Evolutionary conservation across 1,139 yeast species (phyloP).

Genomic region (Petasospora rhodanensis): DNA sequence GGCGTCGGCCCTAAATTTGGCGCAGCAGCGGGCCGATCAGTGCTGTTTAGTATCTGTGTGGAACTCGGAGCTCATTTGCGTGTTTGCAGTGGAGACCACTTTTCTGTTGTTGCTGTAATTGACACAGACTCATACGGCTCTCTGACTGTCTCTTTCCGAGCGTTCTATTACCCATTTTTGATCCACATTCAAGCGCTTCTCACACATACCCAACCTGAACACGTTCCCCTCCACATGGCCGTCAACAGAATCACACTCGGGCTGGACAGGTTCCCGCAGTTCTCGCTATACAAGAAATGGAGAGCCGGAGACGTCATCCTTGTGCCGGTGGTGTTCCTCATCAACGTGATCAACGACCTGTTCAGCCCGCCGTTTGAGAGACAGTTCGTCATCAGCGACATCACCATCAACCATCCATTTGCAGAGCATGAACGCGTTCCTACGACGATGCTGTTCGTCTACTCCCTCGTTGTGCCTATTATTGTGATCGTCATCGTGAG

Average conservation of each 20-base stretch:
- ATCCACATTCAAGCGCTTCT: no score
- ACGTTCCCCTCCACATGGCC: no score
- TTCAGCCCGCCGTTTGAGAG: slow-evolving; percentile 59
- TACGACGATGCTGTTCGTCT: slow-evolving; percentile 33
- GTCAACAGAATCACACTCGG: slow-evolving; percentile 53
- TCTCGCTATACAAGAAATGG: slow-evolving; percentile 45
- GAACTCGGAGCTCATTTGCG: no score
- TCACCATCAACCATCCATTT: slow-evolving; percentile 66
- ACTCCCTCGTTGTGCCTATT: slow-evolving; percentile 40
- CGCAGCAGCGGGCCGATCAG: no score
- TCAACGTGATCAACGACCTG: slow-evolving; percentile 41
- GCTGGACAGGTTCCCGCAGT: slow-evolving; percentile 32
- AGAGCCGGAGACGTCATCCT: slow-evolving; percentile 52
- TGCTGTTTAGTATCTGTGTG: no score
- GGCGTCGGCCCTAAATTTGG: no score
- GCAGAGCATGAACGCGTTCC: slow-evolving; percentile 61
- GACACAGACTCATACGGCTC: no score
- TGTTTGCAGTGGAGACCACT: no score
- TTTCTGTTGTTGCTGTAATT: no score
- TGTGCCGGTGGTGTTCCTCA: slow-evolving; percentile 36
- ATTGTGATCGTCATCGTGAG: slow-evolving; percentile 33
- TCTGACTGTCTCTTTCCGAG: no score
- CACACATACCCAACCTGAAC: no score
- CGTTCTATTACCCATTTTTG: no score
- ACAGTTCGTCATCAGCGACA: slow-evolving; percentile 56